Base-by-base conservation (phyloP, 2,329 filamentous ascomycete species). In the Berkeleyomyces basicola region DNA sequence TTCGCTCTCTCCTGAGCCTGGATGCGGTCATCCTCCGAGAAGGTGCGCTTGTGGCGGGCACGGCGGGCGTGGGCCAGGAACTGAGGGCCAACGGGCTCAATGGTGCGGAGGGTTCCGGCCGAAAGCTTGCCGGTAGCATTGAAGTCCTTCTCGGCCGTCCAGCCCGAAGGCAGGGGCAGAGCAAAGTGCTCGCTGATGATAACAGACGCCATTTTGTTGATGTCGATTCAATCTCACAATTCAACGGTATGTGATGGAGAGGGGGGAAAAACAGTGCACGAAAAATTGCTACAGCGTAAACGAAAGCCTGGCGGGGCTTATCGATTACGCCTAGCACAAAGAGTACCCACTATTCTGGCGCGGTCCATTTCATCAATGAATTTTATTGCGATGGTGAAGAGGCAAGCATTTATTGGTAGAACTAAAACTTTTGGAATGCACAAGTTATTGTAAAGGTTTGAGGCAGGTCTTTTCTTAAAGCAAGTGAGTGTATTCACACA, bases 11-110 rank as follows among this genome's bases (percentile, higher is more conserved):
- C 85, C 75, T 95, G 88, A 58, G 93, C 93, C 78, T 96, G 90
- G 72, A 99, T 95, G 68, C 91, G 88, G 74, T 99, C 93, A 76
- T 99, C 93, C 77, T 99, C 92, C 71, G 89, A 95, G 77, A 99
- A 99, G 60, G 93, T 99, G 71, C 93, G 90, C 79, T 95, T 90
- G 77, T 97, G 91, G 67, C 91, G 87, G 76, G 90, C 89, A 76
- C 93, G 88, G 72, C 93, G 91, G 70, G 93, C 93, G 75, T 97
- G 91, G 68, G 93, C 93, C 68, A 99, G 85, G 80, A 96, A 99
- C 79, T 96, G 90, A 75, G 93, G 92, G 69, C 93, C 93, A 68
- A 97, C 89, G 62, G 93, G 91, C 79, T 97, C 93, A 70, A 99
- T 85, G 72, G 87, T 92, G 72, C 93, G 86, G 78, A 91, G 85